A percentile compares a stretch with the other conserved stretches of the same genome.
Evolutionary conservation across 352 stramenopile species (phyloP).

Genomic region (Lagenidium sp.): DNA sequence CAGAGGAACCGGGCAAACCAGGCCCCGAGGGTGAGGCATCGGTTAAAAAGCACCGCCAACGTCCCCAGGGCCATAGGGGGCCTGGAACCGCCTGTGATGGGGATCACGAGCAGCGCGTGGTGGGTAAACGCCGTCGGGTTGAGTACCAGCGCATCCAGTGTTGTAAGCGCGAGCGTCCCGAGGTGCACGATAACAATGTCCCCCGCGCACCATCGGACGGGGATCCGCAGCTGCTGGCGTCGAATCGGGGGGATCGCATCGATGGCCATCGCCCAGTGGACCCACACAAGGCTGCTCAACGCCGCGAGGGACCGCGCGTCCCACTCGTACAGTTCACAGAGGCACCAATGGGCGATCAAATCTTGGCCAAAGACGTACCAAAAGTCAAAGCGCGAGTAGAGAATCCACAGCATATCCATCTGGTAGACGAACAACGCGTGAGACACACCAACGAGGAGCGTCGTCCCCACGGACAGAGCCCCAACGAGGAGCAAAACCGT

Average conservation of each 20-base stretch:
- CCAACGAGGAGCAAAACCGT: neutral
- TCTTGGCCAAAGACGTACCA: slow-evolving; percentile 5
- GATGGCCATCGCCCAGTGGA: slow-evolving; percentile 16
- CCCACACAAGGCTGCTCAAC: slow-evolving; percentile 2
- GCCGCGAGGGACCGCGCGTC: neutral
- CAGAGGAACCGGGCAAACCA: slow-evolving; percentile 12
- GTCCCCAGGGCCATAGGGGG: neutral
- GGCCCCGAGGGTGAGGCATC: slow-evolving; percentile 5
- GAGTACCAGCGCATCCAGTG: neutral
- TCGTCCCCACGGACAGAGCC: neutral
- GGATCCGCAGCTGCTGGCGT: neutral
- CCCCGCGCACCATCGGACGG: neutral
- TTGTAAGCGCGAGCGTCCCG: neutral
- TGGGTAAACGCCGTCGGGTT: neutral
- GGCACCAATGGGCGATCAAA: slow-evolving; percentile 1
- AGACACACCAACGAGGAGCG: neutral
- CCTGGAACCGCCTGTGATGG: neutral
- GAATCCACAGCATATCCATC: slow-evolving; percentile 1
- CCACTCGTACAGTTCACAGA: slow-evolving; percentile 4
- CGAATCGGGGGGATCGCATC: slow-evolving; percentile 7
- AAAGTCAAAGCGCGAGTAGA: slow-evolving; percentile 8
- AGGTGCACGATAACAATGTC: neutral
- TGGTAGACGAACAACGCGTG: slow-evolving; percentile 2
- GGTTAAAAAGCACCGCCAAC: slow-evolving; percentile 11
- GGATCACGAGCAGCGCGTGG: neutral